Conservation (phyloP, 208 protist genomes). For the Leishmania lainsoni region DNA sequence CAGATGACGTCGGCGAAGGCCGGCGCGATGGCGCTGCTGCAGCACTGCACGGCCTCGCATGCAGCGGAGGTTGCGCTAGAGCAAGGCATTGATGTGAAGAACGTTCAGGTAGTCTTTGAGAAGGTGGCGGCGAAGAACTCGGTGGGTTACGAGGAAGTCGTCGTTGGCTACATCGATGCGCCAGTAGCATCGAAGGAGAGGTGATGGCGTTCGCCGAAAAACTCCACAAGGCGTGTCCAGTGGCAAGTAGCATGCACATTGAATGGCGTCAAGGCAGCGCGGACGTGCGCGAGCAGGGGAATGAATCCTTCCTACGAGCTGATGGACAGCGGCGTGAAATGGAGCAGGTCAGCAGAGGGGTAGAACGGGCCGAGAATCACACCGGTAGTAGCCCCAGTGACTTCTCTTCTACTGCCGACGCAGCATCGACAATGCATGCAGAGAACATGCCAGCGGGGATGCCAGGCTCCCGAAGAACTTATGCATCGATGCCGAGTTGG, state of each 20-base stretch:
- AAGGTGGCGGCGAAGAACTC: constrained; percentile 32
- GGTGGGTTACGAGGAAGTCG: constrained; percentile 55
- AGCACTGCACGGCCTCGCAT: constrained; percentile 87
- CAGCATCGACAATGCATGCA: not conserved
- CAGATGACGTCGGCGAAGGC: constrained; percentile 63
- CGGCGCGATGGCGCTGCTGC: constrained; percentile 73
- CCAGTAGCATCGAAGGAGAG: constrained; percentile 64
- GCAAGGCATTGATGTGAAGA: constrained; percentile 80
- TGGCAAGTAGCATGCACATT: constrained; percentile 67
- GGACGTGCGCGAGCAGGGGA: not conserved
- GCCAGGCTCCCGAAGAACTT: constrained; percentile 20
- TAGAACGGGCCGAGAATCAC: constrained; percentile 3
- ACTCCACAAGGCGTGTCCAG: constrained; percentile 74
- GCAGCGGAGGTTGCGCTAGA: constrained; percentile 85
- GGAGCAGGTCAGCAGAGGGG: not conserved
- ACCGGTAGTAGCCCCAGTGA: not conserved
- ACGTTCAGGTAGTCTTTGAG: constrained; percentile 78
- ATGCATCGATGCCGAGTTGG: not conserved
- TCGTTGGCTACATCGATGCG: constrained; percentile 89
- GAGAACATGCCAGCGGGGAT: constrained; percentile 21
- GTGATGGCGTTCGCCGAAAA: constrained; percentile 76
- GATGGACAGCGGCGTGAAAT: constrained; percentile 12
- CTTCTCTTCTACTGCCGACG: not conserved
- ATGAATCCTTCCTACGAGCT: not conserved
- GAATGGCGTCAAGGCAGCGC: constrained; percentile 48